Evolutionary conservation across 345 rosid species (phyloP).

Genomic region (Noccaea caerulescens): DNA sequence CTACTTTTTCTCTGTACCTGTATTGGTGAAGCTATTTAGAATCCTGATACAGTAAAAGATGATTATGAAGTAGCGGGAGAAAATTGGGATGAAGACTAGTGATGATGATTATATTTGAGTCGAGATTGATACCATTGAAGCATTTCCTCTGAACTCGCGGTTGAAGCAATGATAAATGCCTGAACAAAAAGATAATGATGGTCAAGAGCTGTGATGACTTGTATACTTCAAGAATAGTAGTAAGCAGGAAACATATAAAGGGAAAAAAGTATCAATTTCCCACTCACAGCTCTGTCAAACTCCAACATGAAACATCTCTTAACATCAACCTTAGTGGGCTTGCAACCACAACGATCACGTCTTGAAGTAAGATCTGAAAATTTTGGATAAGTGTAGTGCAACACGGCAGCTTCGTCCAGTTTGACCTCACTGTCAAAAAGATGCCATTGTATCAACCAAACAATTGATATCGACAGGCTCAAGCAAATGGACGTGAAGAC

Average conservation of each 20-base stretch:
- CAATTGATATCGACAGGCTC: neutral
- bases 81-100: slow-evolving; percentile 1
- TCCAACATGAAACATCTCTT: slow-evolving; percentile 99
- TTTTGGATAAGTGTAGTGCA: slow-evolving; percentile 87
- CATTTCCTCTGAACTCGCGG: slow-evolving; percentile 92
- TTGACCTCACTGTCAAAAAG: slow-evolving; percentile 64
- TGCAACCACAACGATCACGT: slow-evolving; percentile 98
- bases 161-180: slow-evolving; percentile 99
- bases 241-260: slow-evolving; percentile 15
- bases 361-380: slow-evolving; percentile 97
- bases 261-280: neutral
- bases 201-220: slow-evolving; percentile 29
- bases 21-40: slow-evolving; percentile 16
- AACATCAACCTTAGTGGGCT: slow-evolving; percentile 92
- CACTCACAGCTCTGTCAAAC: slow-evolving; percentile 93
- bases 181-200: slow-evolving; percentile 43
- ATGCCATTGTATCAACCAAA: slow-evolving; percentile 18
- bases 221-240: neutral
- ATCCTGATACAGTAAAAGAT: neutral
- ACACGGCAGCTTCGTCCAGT: slow-evolving; percentile 85
- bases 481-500: neutral
- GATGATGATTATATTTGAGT: slow-evolving; percentile 16
- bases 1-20: slow-evolving; percentile 82
- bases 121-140: slow-evolving; percentile 63
- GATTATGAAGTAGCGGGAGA: neutral